phyloP scores from a whole-genome alignment of 768 basidiomycete genomes.

The Ramaria rubella region DNA sequence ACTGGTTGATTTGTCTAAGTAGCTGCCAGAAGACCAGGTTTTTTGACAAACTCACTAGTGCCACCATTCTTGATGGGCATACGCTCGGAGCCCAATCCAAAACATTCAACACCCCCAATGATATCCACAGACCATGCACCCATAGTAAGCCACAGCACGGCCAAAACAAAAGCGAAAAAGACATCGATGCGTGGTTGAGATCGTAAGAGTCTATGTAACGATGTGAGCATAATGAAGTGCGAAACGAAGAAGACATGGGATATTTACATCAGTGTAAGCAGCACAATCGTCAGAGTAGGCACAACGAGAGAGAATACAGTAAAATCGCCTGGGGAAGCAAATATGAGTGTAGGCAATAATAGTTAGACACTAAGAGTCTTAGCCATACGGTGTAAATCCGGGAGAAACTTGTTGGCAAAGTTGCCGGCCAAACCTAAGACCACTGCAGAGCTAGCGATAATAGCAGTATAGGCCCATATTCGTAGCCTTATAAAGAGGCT shows the following conservation, averaged over 20 bases:
- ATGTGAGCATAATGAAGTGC: conserved; percentile 8
- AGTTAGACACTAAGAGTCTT: not conserved
- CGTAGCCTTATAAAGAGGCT: not conserved
- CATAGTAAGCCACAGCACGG: conserved; percentile 69
- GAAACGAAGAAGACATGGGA: not conserved
- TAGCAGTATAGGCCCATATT: conserved; percentile 11
- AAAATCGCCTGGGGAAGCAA: conserved; percentile 48
- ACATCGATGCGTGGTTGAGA: conserved; percentile 62
- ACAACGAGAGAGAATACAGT: conserved; percentile 62
- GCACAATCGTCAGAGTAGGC: conserved; percentile 57
- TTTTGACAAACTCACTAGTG: conserved; percentile 36
- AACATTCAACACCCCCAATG: conserved; percentile 59
- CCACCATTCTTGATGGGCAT: conserved; percentile 45
- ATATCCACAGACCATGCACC: conserved; percentile 76
- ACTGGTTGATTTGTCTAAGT: conserved; percentile 33
- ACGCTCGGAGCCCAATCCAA: conserved; percentile 35
- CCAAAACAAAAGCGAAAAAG: conserved; percentile 45
- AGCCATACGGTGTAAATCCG: conserved; percentile 52
- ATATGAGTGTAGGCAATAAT: not conserved
- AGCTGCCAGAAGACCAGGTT: not conserved
- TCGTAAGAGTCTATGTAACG: conserved; percentile 51
- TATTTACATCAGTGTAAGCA: conserved; percentile 53
- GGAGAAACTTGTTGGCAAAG: conserved; percentile 62
- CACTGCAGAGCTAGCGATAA: conserved; percentile 42
- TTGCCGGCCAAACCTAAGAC: conserved; percentile 59